Percentiles rank a stretch among this genome's conserved stretches.
Conservation (phyloP, 2,329 filamentous ascomycete genomes). For the Daldinia sp. region DNA sequence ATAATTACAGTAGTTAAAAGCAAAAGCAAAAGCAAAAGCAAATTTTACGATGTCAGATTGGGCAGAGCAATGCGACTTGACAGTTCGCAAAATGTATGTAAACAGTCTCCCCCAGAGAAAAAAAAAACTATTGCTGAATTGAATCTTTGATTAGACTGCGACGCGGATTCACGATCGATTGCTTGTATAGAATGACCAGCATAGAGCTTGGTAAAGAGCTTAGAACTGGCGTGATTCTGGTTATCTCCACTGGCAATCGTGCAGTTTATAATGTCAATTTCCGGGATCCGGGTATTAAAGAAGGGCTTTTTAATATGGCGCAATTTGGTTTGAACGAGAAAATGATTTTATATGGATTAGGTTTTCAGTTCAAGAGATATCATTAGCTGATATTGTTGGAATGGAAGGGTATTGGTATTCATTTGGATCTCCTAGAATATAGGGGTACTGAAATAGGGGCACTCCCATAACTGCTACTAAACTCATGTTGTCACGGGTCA, state of each 20-base stretch:
- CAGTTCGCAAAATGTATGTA: slow-evolving; percentile 22
- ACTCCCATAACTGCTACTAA: background rate
- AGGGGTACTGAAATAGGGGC: background rate
- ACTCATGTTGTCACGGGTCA: background rate
- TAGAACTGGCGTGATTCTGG: slow-evolving; percentile 15
- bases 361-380: slow-evolving; percentile 30
- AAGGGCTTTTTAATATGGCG: slow-evolving; percentile 35
- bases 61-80: slow-evolving; percentile 24
- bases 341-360: slow-evolving; percentile 39
- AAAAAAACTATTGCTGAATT: background rate
- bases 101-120: background rate
- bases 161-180: slow-evolving; percentile 27
- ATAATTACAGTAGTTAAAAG: background rate
- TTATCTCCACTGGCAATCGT: slow-evolving; percentile 23
- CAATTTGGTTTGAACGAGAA: slow-evolving; percentile 29
- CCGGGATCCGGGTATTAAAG: slow-evolving; percentile 22
- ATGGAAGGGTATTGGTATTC: background rate
- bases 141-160: slow-evolving; percentile 5
- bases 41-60: slow-evolving; percentile 8
- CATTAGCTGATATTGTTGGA: background rate
- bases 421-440: background rate
- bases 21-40: no score
- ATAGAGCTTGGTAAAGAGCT: slow-evolving; percentile 26
- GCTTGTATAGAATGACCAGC: slow-evolving; percentile 9
- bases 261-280: slow-evolving; percentile 15